Percentiles rank a stretch among this genome's conserved stretches.
phyloP scores from a whole-genome alignment of 768 basidiomycete species.

The Grammothele lineata region DNA sequence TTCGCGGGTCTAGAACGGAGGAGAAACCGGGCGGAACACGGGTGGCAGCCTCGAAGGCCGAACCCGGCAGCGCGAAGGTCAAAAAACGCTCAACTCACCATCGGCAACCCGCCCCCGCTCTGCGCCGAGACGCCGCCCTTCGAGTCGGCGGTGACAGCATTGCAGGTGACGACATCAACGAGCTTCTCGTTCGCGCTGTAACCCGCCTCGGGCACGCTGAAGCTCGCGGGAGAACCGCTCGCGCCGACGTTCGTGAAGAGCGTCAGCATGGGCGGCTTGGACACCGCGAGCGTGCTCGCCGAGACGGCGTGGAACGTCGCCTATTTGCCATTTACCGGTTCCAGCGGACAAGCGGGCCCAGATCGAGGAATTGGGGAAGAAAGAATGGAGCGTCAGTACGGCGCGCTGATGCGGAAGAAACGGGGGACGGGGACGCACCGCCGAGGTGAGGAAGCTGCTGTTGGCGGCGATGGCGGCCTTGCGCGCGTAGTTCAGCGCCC shows the following conservation, averaged over 20 bases:
- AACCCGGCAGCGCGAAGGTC: too few species aligned
- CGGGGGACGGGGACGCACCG: slow-evolving; percentile 29
- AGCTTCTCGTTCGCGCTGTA: slow-evolving; percentile 40
- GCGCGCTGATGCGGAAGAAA: too few species aligned
- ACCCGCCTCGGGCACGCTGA: slow-evolving; percentile 40
- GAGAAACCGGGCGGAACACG: too few species aligned
- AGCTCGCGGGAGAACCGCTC: slow-evolving; percentile 31
- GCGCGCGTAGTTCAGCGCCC: slow-evolving; percentile 47
- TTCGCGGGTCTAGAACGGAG: too few species aligned
- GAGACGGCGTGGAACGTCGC: slow-evolving; percentile 30
- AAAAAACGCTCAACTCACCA: too few species aligned
- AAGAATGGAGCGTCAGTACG: neutral
- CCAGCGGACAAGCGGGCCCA: too few species aligned
- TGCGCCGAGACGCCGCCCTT: slow-evolving; percentile 34
- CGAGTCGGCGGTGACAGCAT: slow-evolving; percentile 29
- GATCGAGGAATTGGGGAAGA: neutral
- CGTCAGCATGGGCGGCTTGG: slow-evolving; percentile 52
- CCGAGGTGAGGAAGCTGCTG: slow-evolving; percentile 41
- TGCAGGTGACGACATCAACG: slow-evolving; percentile 53
- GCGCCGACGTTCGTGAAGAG: slow-evolving; percentile 53
- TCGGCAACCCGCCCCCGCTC: too few species aligned
- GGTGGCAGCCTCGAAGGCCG: too few species aligned
- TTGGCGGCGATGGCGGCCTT: slow-evolving; percentile 44
- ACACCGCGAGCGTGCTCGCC: slow-evolving; percentile 40
- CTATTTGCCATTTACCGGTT: neutral